A percentile compares a stretch with the other conserved stretches of the same genome.
phyloP scores from a whole-genome alignment of 176 grass and related monocot species.

The Oryza meridionalis region DNA sequence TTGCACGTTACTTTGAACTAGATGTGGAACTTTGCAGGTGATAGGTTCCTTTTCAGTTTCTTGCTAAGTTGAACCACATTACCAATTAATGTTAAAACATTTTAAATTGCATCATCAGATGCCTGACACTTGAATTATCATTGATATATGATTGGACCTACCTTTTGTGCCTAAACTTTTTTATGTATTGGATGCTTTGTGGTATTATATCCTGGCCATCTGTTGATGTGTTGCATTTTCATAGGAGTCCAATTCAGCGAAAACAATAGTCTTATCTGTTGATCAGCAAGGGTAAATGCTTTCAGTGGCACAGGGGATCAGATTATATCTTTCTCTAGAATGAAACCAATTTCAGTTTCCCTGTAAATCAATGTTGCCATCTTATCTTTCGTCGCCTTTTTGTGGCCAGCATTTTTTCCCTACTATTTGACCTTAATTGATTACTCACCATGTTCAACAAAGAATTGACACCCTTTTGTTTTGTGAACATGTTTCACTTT shows the following conservation, averaged over 20 bases:
- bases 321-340: slow-evolving; percentile 17
- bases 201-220: slow-evolving; percentile 17
- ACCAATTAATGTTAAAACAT: neutral
- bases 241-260: neutral
- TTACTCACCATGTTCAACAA: neutral
- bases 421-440: neutral
- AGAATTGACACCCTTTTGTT: slow-evolving; percentile 19
- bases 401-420: neutral
- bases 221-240: slow-evolving; percentile 30
- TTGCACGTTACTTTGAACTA: slow-evolving; percentile 33
- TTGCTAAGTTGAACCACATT: neutral
- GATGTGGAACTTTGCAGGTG: slow-evolving; percentile 1
- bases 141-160: slow-evolving; percentile 2
- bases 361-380: neutral
- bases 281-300: slow-evolving; percentile 10
- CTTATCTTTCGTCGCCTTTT: neutral
- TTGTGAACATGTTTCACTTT: slow-evolving; percentile 28
- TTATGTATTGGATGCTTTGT: too few relatives aligned
- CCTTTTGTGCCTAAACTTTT: neutral
- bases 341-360: neutral
- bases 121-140: neutral
- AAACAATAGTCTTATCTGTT: neutral
- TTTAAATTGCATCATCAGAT: neutral
- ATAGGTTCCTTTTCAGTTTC: neutral
- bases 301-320: slow-evolving; percentile 4